phyloP scores from a whole-genome alignment of 2,329 filamentous ascomycete genomes.

The Fusarium ambrosium region DNA sequence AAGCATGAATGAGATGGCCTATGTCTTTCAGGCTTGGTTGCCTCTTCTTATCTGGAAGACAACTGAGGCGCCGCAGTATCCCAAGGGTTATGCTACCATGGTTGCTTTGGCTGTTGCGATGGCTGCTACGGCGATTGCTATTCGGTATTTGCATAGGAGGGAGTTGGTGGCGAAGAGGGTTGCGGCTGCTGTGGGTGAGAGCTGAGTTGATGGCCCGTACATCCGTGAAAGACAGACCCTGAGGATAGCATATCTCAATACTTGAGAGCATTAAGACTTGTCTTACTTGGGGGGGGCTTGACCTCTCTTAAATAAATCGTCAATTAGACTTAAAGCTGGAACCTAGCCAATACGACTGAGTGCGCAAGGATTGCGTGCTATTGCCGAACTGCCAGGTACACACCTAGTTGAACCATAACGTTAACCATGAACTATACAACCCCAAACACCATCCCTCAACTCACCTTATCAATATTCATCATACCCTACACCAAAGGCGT shows the following conservation, averaged over 20 bases:
- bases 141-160: constrained; percentile 61
- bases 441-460: neutral
- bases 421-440: neutral
- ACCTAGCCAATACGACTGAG: neutral
- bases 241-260: neutral
- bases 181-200: constrained; percentile 16
- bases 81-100: constrained; percentile 71
- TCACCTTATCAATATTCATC: neutral
- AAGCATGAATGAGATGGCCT: constrained; percentile 77
- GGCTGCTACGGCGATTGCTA: constrained; percentile 64
- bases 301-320: neutral
- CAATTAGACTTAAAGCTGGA: neutral
- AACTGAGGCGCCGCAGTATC: constrained; percentile 71
- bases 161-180: constrained; percentile 48
- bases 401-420: neutral
- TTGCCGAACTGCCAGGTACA: neutral
- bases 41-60: constrained; percentile 77
- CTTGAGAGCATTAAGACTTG: fast-evolving
- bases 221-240: neutral
- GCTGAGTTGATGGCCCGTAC: neutral
- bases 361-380: neutral
- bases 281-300: neutral
- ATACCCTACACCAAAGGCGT: constrained; percentile 30
- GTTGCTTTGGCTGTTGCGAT: constrained; percentile 62
- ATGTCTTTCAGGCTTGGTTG: constrained; percentile 78